Conservation (phyloP, 768 basidiomycete species). For the Sarcomyxa edulis region DNA sequence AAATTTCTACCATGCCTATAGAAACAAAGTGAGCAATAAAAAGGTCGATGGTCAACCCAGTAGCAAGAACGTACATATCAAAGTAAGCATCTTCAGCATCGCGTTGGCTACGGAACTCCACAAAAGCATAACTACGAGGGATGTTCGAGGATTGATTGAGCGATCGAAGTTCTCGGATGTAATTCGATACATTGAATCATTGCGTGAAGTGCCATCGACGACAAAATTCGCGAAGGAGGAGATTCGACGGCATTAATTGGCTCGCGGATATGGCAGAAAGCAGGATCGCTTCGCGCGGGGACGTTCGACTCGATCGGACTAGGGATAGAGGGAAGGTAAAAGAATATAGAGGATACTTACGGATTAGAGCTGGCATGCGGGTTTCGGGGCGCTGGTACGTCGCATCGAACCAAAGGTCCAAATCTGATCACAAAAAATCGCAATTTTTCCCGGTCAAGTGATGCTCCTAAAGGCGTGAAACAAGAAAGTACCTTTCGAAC, state of each 20-base stretch:
- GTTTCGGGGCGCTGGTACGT: conserved; percentile 84
- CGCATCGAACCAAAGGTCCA: conserved; percentile 82
- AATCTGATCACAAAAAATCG: conserved; percentile 41
- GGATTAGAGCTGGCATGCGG: conserved; percentile 70
- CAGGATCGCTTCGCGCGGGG: conserved; percentile 12
- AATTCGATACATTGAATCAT: conserved; percentile 30
- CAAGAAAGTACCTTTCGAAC: conserved; percentile 65
- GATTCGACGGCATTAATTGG: conserved; percentile 11
- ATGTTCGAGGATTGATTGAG: conserved; percentile 46
- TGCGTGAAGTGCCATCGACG: conserved; percentile 13
- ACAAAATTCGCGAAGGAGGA: conserved; percentile 18
- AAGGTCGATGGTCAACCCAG: neutral
- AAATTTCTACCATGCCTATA: conserved; percentile 71
- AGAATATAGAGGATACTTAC: conserved; percentile 51
- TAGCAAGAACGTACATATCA: conserved; percentile 56
- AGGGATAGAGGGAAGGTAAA: conserved; percentile 15
- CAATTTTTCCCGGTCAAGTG: conserved; percentile 1
- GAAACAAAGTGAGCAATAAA: neutral
- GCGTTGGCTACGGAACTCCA: conserved; percentile 73
- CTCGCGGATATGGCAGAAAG: no score
- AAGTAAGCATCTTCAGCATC: conserved; percentile 84
- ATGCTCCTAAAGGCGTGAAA: neutral
- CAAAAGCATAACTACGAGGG: conserved; percentile 76
- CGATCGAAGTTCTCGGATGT: conserved; percentile 36
- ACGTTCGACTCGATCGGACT: conserved; percentile 27